These are phyloP conservation scores for Cordyceps farinosa DNA, from an alignment of 2,329 filamentous ascomycete species.

Conservation along the genomic window DNA sequence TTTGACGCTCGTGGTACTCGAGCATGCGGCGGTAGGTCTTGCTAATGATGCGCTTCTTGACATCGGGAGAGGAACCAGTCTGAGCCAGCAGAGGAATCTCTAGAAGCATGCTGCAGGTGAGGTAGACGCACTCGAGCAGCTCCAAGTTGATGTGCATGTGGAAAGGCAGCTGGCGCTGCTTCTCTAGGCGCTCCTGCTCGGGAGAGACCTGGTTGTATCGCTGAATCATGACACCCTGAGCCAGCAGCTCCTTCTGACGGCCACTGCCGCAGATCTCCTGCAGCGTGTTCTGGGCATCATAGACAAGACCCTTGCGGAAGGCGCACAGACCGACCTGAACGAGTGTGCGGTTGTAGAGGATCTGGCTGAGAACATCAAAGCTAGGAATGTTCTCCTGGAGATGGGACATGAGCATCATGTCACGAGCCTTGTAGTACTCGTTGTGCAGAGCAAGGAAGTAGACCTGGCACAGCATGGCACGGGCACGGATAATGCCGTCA, in stretches of 20 bases:
- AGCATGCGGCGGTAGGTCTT: slow-evolving; percentile 99
- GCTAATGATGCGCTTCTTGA: slow-evolving; percentile 97
- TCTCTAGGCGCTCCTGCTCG: slow-evolving; percentile 95
- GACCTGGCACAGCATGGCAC: slow-evolving; percentile 97
- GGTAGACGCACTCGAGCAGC: slow-evolving; percentile 94
- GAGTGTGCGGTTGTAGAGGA: slow-evolving; percentile 96
- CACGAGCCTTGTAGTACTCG: slow-evolving; percentile 94
- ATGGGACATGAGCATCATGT: slow-evolving; percentile 99
- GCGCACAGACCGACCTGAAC: slow-evolving; percentile 98
- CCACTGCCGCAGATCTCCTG: slow-evolving; percentile 98
- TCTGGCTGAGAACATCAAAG: slow-evolving; percentile 96
- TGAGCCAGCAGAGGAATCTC: slow-evolving; percentile 97
- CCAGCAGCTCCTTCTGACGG: slow-evolving; percentile 94
- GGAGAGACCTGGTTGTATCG: slow-evolving; percentile 93
- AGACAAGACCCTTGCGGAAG: slow-evolving; percentile 94
- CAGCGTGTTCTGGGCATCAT: slow-evolving; percentile 94
- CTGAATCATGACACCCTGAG: slow-evolving; percentile 98
- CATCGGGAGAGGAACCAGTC: slow-evolving; percentile 91
- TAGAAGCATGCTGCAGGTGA: slow-evolving; percentile 98
- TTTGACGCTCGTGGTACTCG: slow-evolving; percentile 98
- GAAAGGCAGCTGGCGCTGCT: slow-evolving; percentile 96
- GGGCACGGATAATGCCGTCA: slow-evolving; percentile 91
- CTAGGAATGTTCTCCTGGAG: slow-evolving; percentile 94
- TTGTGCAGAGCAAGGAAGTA: slow-evolving; percentile 98
- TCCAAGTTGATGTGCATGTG: slow-evolving; percentile 99